Evolutionary conservation across 2,329 filamentous ascomycete genomes (phyloP).

Genomic region (Aureobasidium uvarum): DNA sequence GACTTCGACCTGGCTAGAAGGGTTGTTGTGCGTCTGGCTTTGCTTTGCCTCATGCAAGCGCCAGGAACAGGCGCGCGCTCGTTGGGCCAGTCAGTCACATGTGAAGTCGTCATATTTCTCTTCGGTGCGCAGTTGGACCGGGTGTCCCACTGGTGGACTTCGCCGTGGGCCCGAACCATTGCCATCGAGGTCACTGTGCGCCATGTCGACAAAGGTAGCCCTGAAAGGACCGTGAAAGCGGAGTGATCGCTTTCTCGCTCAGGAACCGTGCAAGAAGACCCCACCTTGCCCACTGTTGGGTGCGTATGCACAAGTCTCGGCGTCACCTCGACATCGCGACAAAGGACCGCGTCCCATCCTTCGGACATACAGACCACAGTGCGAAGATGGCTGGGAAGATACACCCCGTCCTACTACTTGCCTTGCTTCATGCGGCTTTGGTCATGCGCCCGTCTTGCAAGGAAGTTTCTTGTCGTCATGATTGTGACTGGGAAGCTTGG

Average conservation of each 20-base stretch:
- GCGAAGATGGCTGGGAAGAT: constrained; percentile 7
- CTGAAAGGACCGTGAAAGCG: constrained; percentile 10
- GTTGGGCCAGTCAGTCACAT: constrained; percentile 1
- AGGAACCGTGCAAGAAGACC: constrained; percentile 1
- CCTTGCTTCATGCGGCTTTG: constrained; percentile 11
- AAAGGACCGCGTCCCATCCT: not conserved
- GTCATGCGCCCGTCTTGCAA: constrained; percentile 10
- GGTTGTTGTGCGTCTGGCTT: constrained; percentile 16
- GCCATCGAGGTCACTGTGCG: constrained; percentile 17
- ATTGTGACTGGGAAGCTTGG: not conserved
- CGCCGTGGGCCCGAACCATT: not conserved
- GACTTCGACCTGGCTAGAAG: constrained; percentile 17
- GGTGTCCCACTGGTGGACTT: constrained; percentile 16
- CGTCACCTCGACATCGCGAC: constrained; percentile 15
- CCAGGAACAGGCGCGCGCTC: constrained; percentile 21
- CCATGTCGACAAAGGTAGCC: constrained; percentile 1
- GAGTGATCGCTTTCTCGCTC: constrained; percentile 13
- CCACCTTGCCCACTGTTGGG: not conserved
- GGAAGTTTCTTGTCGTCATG: constrained; percentile 11
- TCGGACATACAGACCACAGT: not conserved
- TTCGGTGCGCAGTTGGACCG: constrained; percentile 5
- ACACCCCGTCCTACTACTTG: constrained; percentile 3
- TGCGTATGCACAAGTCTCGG: constrained; percentile 19
- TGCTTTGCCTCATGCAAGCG: constrained; percentile 20
- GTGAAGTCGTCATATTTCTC: not conserved